Conservation (phyloP, 2,329 filamentous ascomycete genomes). For the Zymoseptoria ardabiliae region DNA sequence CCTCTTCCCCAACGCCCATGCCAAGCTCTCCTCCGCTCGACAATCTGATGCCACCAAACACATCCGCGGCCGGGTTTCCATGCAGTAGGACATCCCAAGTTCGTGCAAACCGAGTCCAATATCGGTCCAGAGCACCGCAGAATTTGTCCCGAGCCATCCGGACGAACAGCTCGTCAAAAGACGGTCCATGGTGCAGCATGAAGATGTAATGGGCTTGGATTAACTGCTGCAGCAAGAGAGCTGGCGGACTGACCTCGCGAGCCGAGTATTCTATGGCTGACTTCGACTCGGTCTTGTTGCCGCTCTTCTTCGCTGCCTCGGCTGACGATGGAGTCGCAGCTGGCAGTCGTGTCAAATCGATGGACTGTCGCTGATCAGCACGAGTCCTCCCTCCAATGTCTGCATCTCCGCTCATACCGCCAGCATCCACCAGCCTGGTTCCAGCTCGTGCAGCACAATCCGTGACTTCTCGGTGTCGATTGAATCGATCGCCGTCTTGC, state of each 20-base stretch:
- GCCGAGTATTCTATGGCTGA: constrained; percentile 71
- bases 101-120: constrained; percentile 64
- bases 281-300: constrained; percentile 14
- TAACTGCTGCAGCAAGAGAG: constrained; percentile 71
- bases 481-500: constrained; percentile 61
- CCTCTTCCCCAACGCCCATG: constrained; percentile 90
- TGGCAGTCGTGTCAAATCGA: constrained; percentile 72
- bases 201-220: constrained; percentile 77
- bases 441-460: constrained; percentile 78
- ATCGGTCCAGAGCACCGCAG: constrained; percentile 63
- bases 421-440: constrained; percentile 90
- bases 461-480: constrained; percentile 88
- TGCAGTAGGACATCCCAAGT: constrained; percentile 84
- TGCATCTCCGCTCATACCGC: constrained; percentile 53
- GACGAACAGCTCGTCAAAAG: constrained; percentile 62
- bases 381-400: neutral
- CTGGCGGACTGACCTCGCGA: constrained; percentile 77
- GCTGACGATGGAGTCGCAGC: constrained; percentile 33
- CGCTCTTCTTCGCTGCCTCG: constrained; percentile 20
- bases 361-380: constrained; percentile 47
- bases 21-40: constrained; percentile 86
- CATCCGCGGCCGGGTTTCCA: constrained; percentile 73
- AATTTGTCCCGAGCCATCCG: constrained; percentile 62
- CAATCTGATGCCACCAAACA: constrained; percentile 79
- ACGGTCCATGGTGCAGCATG: constrained; percentile 75